Base-by-base conservation (phyloP, 192 early-diverging fungal genomes). In the Coemansia sp. region DNA sequence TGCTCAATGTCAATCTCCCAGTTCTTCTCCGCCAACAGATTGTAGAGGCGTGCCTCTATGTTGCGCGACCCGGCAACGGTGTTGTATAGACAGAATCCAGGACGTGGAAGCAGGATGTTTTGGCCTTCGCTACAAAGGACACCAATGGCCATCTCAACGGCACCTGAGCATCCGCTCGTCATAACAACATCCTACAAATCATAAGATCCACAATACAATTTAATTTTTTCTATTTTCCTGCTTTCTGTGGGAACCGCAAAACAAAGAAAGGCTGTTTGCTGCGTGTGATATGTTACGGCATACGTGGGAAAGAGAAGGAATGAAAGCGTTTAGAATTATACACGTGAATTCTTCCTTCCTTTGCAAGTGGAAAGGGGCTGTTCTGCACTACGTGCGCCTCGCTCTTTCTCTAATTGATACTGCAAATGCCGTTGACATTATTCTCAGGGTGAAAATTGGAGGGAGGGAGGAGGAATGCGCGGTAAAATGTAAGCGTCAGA, bases 11-110 rank as follows among this genome's bases (percentile, higher is more conserved):
- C 94, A 37, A 86, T 85, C 72, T 94, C 91, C 94, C 94, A 96
- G 69, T 89, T 90, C 52, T 78, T 71, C 42, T 91, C 87, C 19
- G 93, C 90, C 68, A 91, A 68, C 41, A 95, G 84, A 72, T 92
- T 87, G 77, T 96, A 96, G 67, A 91, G 92, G 9, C 88, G 86
- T 39, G 87, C 80, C 63, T 95, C 90, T 56, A 96, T 80, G 39
- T 88, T 90, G 75, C 89, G 91, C 52, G 88, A 88, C 59, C 83
- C 85, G 21, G 92, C 90, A 22, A 94, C 64, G 12, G 90, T 93
- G 69, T 90, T 89, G 82, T 96, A 96, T 19, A 96, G 78, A 7
- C 92, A 90, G 76, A 94, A 96, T 19, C 93, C 92, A 16, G 94
- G 94, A 21, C 86, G 76, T 40, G 94, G 94, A 41, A 96, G 60